Conservation (phyloP, 2,329 filamentous ascomycete species). For the Fusarium succisae region DNA sequence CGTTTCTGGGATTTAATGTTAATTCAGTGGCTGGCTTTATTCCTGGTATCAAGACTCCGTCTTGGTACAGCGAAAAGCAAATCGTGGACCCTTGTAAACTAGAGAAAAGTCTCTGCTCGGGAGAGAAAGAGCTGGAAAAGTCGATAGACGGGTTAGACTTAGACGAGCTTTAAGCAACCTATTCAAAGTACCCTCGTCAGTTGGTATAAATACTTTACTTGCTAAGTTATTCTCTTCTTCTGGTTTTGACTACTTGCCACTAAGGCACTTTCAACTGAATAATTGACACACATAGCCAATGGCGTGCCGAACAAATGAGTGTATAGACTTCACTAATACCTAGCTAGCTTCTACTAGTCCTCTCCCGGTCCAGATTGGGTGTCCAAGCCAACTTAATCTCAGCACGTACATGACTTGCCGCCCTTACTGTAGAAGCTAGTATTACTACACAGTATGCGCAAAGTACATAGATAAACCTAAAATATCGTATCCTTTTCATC, state of each 20-base stretch:
- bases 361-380: neutral
- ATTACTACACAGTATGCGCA: neutral
- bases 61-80: neutral
- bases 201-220: neutral
- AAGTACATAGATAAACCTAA: neutral
- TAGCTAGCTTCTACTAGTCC: neutral
- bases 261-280: neutral
- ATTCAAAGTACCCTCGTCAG: neutral
- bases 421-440: neutral
- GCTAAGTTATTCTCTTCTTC: neutral
- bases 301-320: neutral
- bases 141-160: neutral
- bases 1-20: neutral
- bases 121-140: neutral
- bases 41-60: neutral
- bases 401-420: neutral
- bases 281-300: too few species aligned
- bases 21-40: neutral
- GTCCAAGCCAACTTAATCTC: neutral
- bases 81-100: neutral
- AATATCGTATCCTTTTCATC: neutral
- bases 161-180: neutral
- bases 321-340: neutral
- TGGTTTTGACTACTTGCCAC: too few species aligned
- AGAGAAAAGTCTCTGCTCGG: neutral